Conservation (phyloP, 345 rosid genomes). For the Eutrema yunnanense region DNA sequence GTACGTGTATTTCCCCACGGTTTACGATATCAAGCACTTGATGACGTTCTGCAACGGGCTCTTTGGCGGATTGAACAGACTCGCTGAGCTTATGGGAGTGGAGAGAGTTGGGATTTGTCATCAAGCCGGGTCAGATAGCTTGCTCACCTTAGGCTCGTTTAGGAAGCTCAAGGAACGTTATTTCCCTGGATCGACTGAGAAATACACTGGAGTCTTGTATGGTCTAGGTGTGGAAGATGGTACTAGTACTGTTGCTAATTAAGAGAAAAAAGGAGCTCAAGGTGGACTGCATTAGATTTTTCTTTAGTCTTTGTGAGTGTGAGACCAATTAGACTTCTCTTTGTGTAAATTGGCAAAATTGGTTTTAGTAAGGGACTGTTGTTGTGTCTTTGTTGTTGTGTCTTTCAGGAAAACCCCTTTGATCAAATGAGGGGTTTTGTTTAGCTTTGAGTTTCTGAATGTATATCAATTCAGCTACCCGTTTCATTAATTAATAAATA, state of each 20-base stretch:
- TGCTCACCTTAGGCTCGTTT: constrained; percentile 80
- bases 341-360: constrained; percentile 64
- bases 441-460: constrained; percentile 42
- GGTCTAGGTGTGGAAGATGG: constrained; percentile 88
- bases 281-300: constrained; percentile 36
- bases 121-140: constrained; percentile 91
- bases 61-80: constrained; percentile 86
- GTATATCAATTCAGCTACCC: constrained; percentile 68
- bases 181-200: constrained; percentile 61
- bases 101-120: constrained; percentile 78
- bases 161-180: constrained; percentile 79
- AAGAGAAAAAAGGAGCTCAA: constrained; percentile 7
- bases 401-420: constrained; percentile 40
- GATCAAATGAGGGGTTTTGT: constrained; percentile 45
- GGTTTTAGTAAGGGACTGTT: constrained; percentile 51
- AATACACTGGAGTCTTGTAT: constrained; percentile 79
- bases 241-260: constrained; percentile 37
- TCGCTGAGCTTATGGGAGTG: constrained; percentile 81
- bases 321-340: constrained; percentile 34
- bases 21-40: constrained; percentile 83
- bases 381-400: constrained; percentile 34
- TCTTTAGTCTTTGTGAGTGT: constrained; percentile 59
- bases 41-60: constrained; percentile 87
- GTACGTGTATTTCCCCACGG: constrained; percentile 55
- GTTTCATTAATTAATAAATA: constrained; percentile 45